These are phyloP conservation scores for Thielaviopsis euricoi DNA, from an alignment of 2,329 filamentous ascomycete species.

Conservation along the genomic window DNA sequence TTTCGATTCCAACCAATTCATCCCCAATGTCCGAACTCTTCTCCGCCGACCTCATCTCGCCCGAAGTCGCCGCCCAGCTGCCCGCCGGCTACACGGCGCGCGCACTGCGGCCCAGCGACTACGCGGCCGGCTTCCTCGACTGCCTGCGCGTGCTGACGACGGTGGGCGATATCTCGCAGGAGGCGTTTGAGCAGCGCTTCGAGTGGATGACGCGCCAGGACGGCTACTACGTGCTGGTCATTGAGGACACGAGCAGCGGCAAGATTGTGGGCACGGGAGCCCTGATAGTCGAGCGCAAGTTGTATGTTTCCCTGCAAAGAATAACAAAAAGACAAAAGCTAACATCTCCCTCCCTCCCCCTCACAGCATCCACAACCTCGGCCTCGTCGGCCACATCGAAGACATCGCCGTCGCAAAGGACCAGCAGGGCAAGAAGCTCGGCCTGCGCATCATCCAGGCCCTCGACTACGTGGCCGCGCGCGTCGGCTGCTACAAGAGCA, in stretches of 20 bases:
- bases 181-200: slow-evolving; percentile 63
- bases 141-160: slow-evolving; percentile 83
- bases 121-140: slow-evolving; percentile 68
- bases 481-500: slow-evolving; percentile 92
- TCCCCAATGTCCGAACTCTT: slow-evolving; percentile 35
- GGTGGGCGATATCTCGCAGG: slow-evolving; percentile 68
- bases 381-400: slow-evolving; percentile 85
- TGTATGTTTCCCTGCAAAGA: slow-evolving; percentile 35
- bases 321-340: background rate
- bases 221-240: slow-evolving; percentile 74
- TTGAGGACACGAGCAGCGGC: slow-evolving; percentile 49
- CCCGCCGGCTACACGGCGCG: slow-evolving; percentile 73
- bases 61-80: slow-evolving; percentile 52
- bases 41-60: slow-evolving; percentile 58
- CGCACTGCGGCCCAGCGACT: slow-evolving; percentile 64
- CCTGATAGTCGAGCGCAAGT: slow-evolving; percentile 85
- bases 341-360: background rate
- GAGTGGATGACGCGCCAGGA: slow-evolving; percentile 61
- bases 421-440: slow-evolving; percentile 94
- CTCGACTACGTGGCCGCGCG: slow-evolving; percentile 76
- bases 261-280: slow-evolving; percentile 80
- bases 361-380: slow-evolving; percentile 58
- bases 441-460: slow-evolving; percentile 81
- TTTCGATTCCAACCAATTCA: background rate
- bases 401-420: slow-evolving; percentile 92